These are phyloP conservation scores for Backusella parvicylindrica DNA, from an alignment of 192 early-diverging fungal species.

Conservation along the genomic window DNA sequence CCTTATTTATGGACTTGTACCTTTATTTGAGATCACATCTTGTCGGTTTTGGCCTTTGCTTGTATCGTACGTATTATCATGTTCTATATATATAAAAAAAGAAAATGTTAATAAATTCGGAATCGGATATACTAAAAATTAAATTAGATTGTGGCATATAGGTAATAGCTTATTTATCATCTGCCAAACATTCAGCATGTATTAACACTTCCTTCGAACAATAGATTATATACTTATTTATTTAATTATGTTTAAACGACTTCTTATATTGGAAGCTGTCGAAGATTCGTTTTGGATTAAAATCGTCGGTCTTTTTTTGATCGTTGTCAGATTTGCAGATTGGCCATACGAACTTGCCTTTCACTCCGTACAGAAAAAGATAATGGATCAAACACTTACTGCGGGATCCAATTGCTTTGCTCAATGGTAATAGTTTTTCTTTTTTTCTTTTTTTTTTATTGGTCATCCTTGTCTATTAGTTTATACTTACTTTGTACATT, in stretches of 20 bases:
- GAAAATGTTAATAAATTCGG: neutral
- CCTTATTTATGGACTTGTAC: slow-evolving; percentile 25
- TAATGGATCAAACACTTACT: neutral
- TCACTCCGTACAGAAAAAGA: slow-evolving; percentile 2
- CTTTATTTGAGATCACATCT: slow-evolving; percentile 29
- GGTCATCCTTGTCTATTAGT: neutral
- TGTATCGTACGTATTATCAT: slow-evolving; percentile 32
- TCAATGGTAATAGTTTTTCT: slow-evolving; percentile 14
- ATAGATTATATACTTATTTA: slow-evolving; percentile 29
- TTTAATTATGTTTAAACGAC: slow-evolving; percentile 27
- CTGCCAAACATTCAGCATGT: neutral
- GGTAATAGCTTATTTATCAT: neutral
- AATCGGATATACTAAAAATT: neutral
- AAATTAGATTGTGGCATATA: neutral
- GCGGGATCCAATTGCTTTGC: slow-evolving; percentile 22
- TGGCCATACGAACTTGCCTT: slow-evolving; percentile 35
- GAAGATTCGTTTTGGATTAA: slow-evolving; percentile 25
- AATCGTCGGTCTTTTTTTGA: slow-evolving; percentile 14
- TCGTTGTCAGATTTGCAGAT: slow-evolving; percentile 32
- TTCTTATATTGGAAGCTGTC: slow-evolving; percentile 27
- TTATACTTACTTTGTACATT: neutral
- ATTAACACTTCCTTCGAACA: neutral
- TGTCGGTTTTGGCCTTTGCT: slow-evolving; percentile 32
- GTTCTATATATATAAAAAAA: neutral
- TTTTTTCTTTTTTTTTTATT: neutral